Base-by-base conservation (phyloP, 2,329 filamentous ascomycete species). In the Fusarium palustre region DNA sequence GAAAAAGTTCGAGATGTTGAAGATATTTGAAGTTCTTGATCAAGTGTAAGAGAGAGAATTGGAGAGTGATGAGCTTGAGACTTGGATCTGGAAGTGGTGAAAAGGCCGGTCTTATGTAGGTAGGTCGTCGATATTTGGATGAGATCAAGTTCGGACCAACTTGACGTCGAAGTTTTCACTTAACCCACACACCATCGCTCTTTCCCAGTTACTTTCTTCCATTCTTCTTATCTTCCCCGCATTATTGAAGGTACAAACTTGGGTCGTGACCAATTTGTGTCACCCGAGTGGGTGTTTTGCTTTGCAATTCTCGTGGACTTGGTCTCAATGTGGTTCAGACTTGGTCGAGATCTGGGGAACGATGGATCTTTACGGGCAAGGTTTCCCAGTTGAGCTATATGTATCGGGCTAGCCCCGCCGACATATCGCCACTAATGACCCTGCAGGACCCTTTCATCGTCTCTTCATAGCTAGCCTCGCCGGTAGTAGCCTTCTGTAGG, bases 331-430 rank as follows among this genome's bases (percentile, higher is more conserved):
- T 41, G 54, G 60, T 68, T 66, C 62, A 62, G 41, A 64, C 58
- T 64, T 62, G 59, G 68, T 59, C 59, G 61, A 74, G 55, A 66
- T 69, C 66, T 71, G 68, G 72, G 66, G 59, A 54, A 61, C 39
- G 49, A 54, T 65, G 70, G 63, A 64, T 56, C 61, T 62, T 49
- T 18, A 31, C 55, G 71, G 73, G 38, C 60, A 63, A 55, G 70
- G 46, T 70, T 75, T 74, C 71, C 68, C 61, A 59, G 47, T 66
- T 49, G 38, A 69, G 59, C 55, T 2, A 2, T 9, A 39, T 30
- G 13, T 41, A 72, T 63, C 18, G 11, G 49, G 73, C 30, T 75
- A 75, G 73, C 22, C n/a, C 67, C 73, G 73, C 70, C 73, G 73
- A 55, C 2, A 1, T 0, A 9, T 28, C 30, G 31, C 57, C 49